Base-by-base conservation (phyloP, 768 basidiomycete species). In the Coprinellus micaceus region DNA sequence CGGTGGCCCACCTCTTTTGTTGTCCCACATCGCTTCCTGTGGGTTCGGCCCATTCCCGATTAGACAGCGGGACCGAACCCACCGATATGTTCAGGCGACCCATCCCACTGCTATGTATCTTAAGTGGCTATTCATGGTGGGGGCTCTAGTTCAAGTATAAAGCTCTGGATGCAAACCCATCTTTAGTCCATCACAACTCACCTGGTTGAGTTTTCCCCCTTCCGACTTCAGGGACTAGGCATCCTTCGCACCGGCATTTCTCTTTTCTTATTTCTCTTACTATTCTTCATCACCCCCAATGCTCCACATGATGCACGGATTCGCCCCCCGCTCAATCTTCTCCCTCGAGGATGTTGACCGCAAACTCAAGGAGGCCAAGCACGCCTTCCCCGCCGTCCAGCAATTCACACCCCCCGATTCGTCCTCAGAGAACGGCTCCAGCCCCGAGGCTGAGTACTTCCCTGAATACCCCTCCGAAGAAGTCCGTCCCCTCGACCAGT, bases 401-500 rank as follows among this genome's bases (percentile, higher is more conserved):
- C 48, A 51, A 17, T 6, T 44, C 48, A 21, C 55, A 21, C 43
- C 41, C 19, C 21, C 63, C 28, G 19, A 53, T n/a, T 29, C 56
- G 12, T 41, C 58, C 40, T 25, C 47, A 17, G 51, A 51, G 19
- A 50, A 52, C 43, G 49, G 21, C 9, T 51, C 49, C 30, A 51
- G 49, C 33, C 49, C 49, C 2, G 56, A 57, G 21, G 49, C 37
- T 10, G 49, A 52, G 2, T n/a, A 55, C 46, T 13, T 51, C 52
- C 21, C 39, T 7, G 49, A 51, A 36, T 36, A 30, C 19, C 49
- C 49, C 43, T n/a, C 45, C n/a, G 60, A 67, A 13, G 58, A 54
- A 2, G 53, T 62, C 0, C 80, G 94, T n/a, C 73, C 88, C 1
- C 73, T 94, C 10, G 85, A 88, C 33, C 90, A 94, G 60, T 89